A percentile compares a stretch with the other conserved stretches of the same genome.
Conservation (phyloP, 2,329 filamentous ascomycete genomes). For the Coniochaeta sp. region DNA sequence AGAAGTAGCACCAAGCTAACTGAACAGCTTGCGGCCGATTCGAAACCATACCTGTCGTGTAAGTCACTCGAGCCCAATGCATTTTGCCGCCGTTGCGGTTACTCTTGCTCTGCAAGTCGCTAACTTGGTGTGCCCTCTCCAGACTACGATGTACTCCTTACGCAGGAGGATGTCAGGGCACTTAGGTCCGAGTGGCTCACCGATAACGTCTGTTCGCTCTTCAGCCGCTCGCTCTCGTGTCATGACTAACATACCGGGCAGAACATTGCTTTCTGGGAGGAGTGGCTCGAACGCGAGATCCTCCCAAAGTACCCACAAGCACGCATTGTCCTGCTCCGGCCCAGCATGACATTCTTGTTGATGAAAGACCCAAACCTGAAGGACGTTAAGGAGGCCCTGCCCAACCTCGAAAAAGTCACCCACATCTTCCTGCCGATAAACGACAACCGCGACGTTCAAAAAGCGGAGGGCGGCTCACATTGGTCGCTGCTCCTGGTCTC, state of each 20-base stretch:
- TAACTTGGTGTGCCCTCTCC: conserved; percentile 14
- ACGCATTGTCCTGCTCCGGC: conserved; percentile 82
- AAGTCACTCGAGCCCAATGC: conserved; percentile 10
- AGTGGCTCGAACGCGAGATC: conserved; percentile 89
- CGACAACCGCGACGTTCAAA: conserved; percentile 67
- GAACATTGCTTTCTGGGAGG: conserved; percentile 98
- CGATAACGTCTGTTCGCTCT: conserved; percentile 65
- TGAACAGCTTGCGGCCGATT: conserved; percentile 1
- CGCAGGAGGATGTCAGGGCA: conserved; percentile 79
- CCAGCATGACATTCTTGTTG: conserved; percentile 87
- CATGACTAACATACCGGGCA: conserved; percentile 51
- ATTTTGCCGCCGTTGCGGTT: neutral
- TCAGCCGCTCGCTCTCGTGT: conserved; percentile 2
- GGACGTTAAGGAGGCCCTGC: conserved; percentile 60
- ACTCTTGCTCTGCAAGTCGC: neutral
- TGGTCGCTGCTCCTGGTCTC: conserved; percentile 92
- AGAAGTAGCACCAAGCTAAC: conserved; percentile 2
- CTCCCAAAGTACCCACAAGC: conserved; percentile 73
- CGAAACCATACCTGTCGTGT: conserved; percentile 1
- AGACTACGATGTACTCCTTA: conserved; percentile 48
- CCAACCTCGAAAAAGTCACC: conserved; percentile 71
- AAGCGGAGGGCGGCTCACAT: conserved; percentile 85
- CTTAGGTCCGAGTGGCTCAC: conserved; percentile 93
- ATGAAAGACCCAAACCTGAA: conserved; percentile 61
- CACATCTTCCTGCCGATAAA: conserved; percentile 97